phyloP scores from a whole-genome alignment of 2,329 filamentous ascomycete species.

The Colletotrichum kahawae region DNA sequence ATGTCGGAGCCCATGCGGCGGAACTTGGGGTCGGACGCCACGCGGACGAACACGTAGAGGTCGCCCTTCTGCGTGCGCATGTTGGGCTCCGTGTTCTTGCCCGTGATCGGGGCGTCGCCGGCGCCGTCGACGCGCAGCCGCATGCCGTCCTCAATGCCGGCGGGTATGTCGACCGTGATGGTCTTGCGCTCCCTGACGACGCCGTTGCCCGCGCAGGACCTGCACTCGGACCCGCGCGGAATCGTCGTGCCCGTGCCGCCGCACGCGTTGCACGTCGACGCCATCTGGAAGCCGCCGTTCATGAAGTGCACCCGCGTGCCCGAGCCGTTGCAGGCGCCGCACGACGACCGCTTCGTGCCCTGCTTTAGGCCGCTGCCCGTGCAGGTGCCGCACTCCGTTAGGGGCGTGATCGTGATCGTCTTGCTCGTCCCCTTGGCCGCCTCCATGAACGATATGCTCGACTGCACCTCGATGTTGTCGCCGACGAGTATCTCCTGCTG shows the following conservation, averaged over 20 bases:
- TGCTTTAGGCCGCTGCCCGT: slow-evolving; percentile 83
- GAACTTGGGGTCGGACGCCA: slow-evolving; percentile 90
- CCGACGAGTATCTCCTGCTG: slow-evolving; percentile 84
- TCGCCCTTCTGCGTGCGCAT: slow-evolving; percentile 78
- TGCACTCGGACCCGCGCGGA: slow-evolving; percentile 82
- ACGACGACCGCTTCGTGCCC: slow-evolving; percentile 75
- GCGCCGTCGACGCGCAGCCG: slow-evolving; percentile 82
- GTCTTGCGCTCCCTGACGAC: slow-evolving; percentile 84
- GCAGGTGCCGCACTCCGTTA: slow-evolving; percentile 83
- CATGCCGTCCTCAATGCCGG: slow-evolving; percentile 97
- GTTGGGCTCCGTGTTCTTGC: slow-evolving; percentile 67
- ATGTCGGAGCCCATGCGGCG: slow-evolving; percentile 87
- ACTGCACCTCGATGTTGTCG: slow-evolving; percentile 94
- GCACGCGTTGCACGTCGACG: slow-evolving; percentile 83
- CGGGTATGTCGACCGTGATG: slow-evolving; percentile 89
- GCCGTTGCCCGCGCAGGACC: slow-evolving; percentile 79
- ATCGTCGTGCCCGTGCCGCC: slow-evolving; percentile 78
- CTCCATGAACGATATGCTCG: slow-evolving; percentile 93
- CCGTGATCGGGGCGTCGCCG: slow-evolving; percentile 84
- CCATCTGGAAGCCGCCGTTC: slow-evolving; percentile 95
- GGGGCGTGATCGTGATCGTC: slow-evolving; percentile 84
- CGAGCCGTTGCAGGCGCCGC: slow-evolving; percentile 83
- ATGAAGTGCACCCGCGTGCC: slow-evolving; percentile 88
- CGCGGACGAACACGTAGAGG: slow-evolving; percentile 87
- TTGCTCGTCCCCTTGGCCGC: slow-evolving; percentile 90